phyloP scores from a whole-genome alignment of 2,329 filamentous ascomycete species.

The Gnomoniopsis smithogilvyi region DNA sequence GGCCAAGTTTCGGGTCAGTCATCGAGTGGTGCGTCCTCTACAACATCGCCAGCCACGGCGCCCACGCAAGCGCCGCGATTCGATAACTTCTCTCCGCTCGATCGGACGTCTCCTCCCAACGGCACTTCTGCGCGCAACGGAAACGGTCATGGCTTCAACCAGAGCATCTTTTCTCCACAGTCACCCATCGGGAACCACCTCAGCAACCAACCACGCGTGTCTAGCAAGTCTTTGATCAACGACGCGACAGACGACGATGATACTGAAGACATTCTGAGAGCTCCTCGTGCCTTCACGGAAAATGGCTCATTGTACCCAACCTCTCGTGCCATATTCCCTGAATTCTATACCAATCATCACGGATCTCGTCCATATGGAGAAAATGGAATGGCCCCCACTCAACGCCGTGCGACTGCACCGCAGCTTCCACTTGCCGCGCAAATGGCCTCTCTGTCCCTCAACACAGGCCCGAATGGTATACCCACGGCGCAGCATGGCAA shows the following conservation, averaged over 20 bases:
- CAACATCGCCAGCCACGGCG: constrained; percentile 37
- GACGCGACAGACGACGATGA: constrained; percentile 67
- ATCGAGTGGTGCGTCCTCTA: constrained; percentile 20
- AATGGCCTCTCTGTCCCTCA: constrained; percentile 69
- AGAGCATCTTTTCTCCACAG: constrained; percentile 67
- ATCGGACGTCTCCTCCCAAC: constrained; percentile 61
- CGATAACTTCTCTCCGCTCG: constrained; percentile 59
- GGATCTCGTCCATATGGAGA: neutral
- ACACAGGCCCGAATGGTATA: constrained; percentile 56
- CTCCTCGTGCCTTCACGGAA: constrained; percentile 71
- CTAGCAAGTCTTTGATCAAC: constrained; percentile 70
- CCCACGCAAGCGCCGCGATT: constrained; percentile 57
- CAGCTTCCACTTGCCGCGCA: constrained; percentile 63
- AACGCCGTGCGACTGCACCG: constrained; percentile 68
- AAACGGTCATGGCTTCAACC: constrained; percentile 53
- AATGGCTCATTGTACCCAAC: constrained; percentile 46
- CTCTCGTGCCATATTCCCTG: constrained; percentile 18
- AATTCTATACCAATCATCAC: neutral
- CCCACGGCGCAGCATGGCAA: constrained; percentile 47
- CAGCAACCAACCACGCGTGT: constrained; percentile 56
- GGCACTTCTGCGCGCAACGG: constrained; percentile 48
- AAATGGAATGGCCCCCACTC: constrained; percentile 17
- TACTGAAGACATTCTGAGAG: constrained; percentile 67
- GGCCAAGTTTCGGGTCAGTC: constrained; percentile 28
- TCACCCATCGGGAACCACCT: constrained; percentile 70